Evolutionary conservation across 2,329 filamentous ascomycete species (phyloP).

Genomic region (Verticillium albo-atrum): DNA sequence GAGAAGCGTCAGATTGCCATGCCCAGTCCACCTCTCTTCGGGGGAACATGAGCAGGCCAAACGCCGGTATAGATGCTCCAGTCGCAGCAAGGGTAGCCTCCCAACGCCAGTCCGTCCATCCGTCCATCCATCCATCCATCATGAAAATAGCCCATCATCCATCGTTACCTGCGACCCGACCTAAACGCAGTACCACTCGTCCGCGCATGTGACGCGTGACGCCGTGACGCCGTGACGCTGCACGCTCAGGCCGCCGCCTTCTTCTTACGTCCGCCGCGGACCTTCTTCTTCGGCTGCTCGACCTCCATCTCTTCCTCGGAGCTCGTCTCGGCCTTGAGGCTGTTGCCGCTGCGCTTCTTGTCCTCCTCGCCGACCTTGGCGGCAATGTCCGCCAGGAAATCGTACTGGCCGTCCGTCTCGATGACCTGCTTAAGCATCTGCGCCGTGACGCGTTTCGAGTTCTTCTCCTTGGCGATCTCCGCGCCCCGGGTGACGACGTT

Average conservation of each 20-base stretch:
- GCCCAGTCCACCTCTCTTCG: neutral
- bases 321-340: slow-evolving; percentile 45
- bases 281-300: slow-evolving; percentile 44
- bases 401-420: slow-evolving; percentile 83
- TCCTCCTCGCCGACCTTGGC: slow-evolving; percentile 66
- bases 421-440: slow-evolving; percentile 90
- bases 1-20: neutral
- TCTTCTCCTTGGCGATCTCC: slow-evolving; percentile 73
- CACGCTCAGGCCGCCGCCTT: slow-evolving; percentile 26
- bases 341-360: slow-evolving; percentile 37
- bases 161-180: neutral
- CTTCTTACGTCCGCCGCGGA: slow-evolving; percentile 44
- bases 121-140: neutral
- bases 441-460: slow-evolving; percentile 84
- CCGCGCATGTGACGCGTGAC: neutral
- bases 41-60: slow-evolving; percentile 4
- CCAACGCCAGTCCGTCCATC: neutral
- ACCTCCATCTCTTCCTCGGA: slow-evolving; percentile 41
- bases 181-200: neutral
- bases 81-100: neutral
- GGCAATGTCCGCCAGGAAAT: slow-evolving; percentile 90
- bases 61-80: slow-evolving; percentile 20
- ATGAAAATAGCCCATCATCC: neutral
- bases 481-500: slow-evolving; percentile 86
- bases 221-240: neutral